Evolutionary conservation across 1,139 yeast genomes (phyloP), one percentile per base, ranked within the genome.

Genomic region (Kazachstania sp.): DNA sequence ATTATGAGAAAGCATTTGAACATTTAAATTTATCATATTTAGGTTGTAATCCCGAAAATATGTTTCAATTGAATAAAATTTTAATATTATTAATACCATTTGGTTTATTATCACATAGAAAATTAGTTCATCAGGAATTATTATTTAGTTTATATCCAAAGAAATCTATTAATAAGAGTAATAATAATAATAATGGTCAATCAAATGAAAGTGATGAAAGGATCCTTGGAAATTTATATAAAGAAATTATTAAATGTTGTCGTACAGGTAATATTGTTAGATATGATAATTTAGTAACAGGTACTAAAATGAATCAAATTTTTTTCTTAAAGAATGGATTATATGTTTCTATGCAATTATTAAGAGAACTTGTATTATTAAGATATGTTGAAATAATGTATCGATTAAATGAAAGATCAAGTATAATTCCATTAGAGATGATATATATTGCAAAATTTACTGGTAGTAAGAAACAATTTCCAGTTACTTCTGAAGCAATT

Each of bases 241-340:
- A 64, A 13, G 74, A 74, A 18, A 55, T 87, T 6, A 71, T 83
- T 49, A 52, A 59, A 7, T 75, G 83, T 12, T 60, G 84, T 7
- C 62, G 62, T 13, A 53, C 58, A 3, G 96, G 96, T 0, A 73
- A 86, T 60, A 53, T 85, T 37, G 52, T 60, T 12, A 55, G 55
- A 9, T 86, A 74, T 61, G 79, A 81, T 47, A 42, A 53, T 1
- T 69, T 70, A 37, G 56, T 86, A 6, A 15, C 19, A 6, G 15
- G 8, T 32, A 32, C 63, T 9, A 61, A 56, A 31, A 71, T 7
- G 6, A 23, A 77, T 52, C 80, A 81, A 57, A 54, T 64, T 7
- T 57, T 81, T 9, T 71, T 86, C 48, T 70, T 88, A 38, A 71
- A 71, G 45, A 76, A 76, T 49, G 81, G 82, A 51, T 68, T 87